Base-by-base conservation (phyloP, 208 protist genomes). In the Leishmania tarentolae region DNA sequence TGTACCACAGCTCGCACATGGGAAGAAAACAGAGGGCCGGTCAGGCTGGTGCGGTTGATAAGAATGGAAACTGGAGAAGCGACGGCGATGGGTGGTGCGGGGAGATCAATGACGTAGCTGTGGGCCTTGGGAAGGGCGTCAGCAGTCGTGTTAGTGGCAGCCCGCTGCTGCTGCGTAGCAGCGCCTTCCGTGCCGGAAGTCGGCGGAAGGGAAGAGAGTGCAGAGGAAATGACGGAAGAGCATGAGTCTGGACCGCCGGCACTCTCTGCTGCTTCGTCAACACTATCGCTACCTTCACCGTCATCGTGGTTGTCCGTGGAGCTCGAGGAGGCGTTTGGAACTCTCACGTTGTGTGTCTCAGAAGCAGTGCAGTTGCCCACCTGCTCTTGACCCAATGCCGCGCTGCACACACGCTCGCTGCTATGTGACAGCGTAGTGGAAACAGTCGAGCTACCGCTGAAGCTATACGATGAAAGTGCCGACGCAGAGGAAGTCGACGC, bases 41-140 rank as follows among this genome's bases (percentile, higher is more conserved):
- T 42, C 46, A 65, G 13, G 31, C 46, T 9, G 65, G 37, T 50
- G 42, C 86, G 86, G 65, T 81, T 80, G 35, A 90, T 78, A 3
- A 90, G 68, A 50, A 90, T 87, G 21, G 83, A 90, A 8, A 80
- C 75, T 52, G 86, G 83, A 13, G 82, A 78, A 15, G 57, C 69
- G 24, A 81, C n/a, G 9, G 78, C 83, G 9, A 75, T 71, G 46
- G 81, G 86, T 37, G 80, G 56, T 0, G 72, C 31, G 2, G 86
- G 83, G 37, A 85, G 80, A 42, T 84, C 63, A 19, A 82, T 84
- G 68, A 77, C 65, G 50, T 21, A 66, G 2, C 21, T 44, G 24
- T 65, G 74, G 21, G 56, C 2, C 21, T 35, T 47, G 21, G 56
- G 3, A 5, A 56, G 28, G 35, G 46, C 9, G 7, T 35, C 11